Evolutionary conservation across 2,329 filamentous ascomycete species (phyloP).

Genomic region (Teratosphaeria nubilosa): DNA sequence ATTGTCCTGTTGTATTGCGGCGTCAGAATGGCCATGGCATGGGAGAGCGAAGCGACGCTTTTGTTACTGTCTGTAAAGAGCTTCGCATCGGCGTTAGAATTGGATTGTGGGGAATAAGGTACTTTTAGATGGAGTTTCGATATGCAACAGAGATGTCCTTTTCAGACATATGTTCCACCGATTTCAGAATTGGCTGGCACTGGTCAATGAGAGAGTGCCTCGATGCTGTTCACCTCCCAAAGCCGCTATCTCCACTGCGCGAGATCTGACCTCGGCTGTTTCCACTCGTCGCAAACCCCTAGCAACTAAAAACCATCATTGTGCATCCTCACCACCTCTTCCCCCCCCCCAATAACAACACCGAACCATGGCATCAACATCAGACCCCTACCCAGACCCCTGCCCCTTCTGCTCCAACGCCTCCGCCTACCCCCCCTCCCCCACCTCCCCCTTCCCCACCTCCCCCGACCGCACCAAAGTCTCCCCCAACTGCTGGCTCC

Average conservation of each 20-base stretch:
- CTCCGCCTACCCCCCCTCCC: conserved; percentile 41
- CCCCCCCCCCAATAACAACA: neutral
- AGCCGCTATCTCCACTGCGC: neutral
- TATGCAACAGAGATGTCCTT: neutral
- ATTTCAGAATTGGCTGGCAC: neutral
- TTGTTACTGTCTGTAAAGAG: neutral
- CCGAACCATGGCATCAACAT: conserved; percentile 7
- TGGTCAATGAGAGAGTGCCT: neutral
- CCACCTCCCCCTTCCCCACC: conserved; percentile 17
- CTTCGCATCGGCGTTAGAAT: conserved; percentile 3
- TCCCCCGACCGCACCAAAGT: conserved; percentile 24
- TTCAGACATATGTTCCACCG: neutral
- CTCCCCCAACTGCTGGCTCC: conserved; percentile 41
- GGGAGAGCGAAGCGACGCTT: conserved; percentile 2
- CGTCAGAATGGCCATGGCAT: neutral
- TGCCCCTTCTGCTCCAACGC: conserved; percentile 54
- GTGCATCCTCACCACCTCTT: neutral
- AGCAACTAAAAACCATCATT: neutral
- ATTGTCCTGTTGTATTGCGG: neutral
- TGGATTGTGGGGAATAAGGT: conserved; percentile 1
- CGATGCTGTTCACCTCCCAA: neutral
- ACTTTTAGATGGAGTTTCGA: neutral
- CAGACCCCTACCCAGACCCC: conserved; percentile 31
- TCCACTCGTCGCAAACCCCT: neutral
- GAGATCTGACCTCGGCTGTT: neutral